These are phyloP conservation scores for Ganoderma multipileum DNA, from an alignment of 1,284 basidiomycete genomes.

Conservation along the genomic window DNA sequence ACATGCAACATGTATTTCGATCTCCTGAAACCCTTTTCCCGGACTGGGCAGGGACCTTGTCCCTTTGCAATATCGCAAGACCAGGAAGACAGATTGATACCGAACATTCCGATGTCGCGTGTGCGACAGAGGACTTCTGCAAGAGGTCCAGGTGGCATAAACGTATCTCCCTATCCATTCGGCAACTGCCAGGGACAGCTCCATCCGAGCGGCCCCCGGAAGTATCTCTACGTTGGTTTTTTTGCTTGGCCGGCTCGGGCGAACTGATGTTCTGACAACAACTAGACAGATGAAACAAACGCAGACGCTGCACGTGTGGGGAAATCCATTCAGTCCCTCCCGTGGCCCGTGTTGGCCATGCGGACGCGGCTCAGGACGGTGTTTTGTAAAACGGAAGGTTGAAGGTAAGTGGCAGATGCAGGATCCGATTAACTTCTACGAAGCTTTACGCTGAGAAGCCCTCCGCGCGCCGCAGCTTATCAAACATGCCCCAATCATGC, in stretches of 20 bases:
- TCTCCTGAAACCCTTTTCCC: neutral
- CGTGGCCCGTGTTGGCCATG: neutral
- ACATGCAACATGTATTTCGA: neutral
- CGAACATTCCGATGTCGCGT: neutral
- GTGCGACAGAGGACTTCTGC: no score
- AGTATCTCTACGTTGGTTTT: neutral
- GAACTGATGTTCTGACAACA: neutral
- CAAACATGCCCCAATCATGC: conserved; percentile 2
- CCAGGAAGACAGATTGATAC: no score
- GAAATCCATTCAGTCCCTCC: neutral
- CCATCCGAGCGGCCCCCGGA: neutral
- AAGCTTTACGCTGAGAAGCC: neutral
- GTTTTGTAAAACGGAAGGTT: neutral
- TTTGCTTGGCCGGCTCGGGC: neutral
- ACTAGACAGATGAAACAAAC: neutral
- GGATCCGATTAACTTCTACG: neutral
- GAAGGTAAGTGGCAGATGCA: neutral
- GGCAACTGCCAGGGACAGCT: neutral
- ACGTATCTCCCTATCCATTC: neutral
- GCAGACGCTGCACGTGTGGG: neutral
- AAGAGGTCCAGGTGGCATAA: neutral
- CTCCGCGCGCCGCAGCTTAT: conserved; percentile 3
- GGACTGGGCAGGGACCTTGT: neutral
- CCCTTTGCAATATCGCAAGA: neutral
- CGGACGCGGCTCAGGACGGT: neutral